These are phyloP conservation scores for Microthlaspi erraticum DNA, from an alignment of 345 rosid species.

Conservation along the genomic window DNA sequence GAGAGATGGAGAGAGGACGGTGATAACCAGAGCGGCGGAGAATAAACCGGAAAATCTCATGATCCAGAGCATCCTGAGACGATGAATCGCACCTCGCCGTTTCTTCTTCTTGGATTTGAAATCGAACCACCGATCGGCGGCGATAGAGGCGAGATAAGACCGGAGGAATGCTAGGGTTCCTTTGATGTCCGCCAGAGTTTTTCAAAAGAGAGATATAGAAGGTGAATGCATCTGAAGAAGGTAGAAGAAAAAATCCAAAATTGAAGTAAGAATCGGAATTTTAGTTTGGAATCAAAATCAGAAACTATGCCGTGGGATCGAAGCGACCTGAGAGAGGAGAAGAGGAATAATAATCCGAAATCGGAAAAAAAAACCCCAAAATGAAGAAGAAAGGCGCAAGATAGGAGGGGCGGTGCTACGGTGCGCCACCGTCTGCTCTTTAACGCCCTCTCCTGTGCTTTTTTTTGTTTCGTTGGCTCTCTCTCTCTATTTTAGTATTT, in stretches of 20 bases:
- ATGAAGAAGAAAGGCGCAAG: slow-evolving; percentile 43
- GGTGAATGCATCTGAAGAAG: slow-evolving; percentile 23
- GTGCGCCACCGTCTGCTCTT: slow-evolving; percentile 59
- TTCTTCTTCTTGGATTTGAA: slow-evolving; percentile 51
- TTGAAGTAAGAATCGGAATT: slow-evolving; percentile 3
- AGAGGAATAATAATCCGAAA: slow-evolving; percentile 37
- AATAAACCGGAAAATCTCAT: slow-evolving; percentile 71
- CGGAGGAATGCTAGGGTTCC: slow-evolving; percentile 54
- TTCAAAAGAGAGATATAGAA: background rate
- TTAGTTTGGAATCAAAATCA: slow-evolving; percentile 27
- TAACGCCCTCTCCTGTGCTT: slow-evolving; percentile 40
- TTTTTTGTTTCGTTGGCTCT: slow-evolving; percentile 17
- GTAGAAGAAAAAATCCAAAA: background rate
- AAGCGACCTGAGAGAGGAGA: slow-evolving; percentile 44
- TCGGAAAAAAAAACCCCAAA: background rate
- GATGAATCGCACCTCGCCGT: slow-evolving; percentile 45
- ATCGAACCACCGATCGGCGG: slow-evolving; percentile 54
- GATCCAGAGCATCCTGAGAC: slow-evolving; percentile 73
- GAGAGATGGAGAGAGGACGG: slow-evolving; percentile 81
- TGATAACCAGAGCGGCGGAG: slow-evolving; percentile 72
- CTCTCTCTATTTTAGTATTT: slow-evolving; percentile 41
- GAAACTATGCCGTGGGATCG: slow-evolving; percentile 36
- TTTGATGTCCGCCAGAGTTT: slow-evolving; percentile 62
- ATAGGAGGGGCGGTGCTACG: slow-evolving; percentile 54
- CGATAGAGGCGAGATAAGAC: slow-evolving; percentile 42